These are phyloP conservation scores for Kwoniella sp. DNA, from an alignment of 768 basidiomycete genomes.

Conservation along the genomic window DNA sequence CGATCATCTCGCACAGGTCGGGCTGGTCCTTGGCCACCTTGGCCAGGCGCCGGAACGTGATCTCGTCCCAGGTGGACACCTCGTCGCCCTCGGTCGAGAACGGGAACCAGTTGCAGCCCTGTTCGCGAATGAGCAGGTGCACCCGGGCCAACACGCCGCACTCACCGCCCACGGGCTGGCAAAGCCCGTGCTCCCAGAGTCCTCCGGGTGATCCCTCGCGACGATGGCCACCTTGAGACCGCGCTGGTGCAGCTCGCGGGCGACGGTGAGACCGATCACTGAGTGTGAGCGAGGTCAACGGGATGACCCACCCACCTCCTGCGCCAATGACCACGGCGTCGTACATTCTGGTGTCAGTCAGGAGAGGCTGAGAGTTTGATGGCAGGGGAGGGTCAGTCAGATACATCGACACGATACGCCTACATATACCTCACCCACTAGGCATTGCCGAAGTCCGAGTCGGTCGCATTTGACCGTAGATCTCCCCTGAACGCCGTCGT, in stretches of 20 bases:
- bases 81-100: constrained; percentile 25
- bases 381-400: too few species aligned
- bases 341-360: constrained; percentile 10
- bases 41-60: constrained; percentile 30
- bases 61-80: constrained; percentile 23
- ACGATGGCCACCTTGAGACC: constrained; percentile 43
- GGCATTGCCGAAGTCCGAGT: too few species aligned
- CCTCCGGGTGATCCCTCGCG: constrained; percentile 49
- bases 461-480: too few species aligned
- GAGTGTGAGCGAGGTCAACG: not conserved
- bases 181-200: constrained; percentile 38
- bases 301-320: constrained; percentile 34
- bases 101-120: constrained; percentile 49
- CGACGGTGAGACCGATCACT: constrained; percentile 50
- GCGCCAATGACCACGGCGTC: constrained; percentile 46
- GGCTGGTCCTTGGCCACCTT: constrained; percentile 34
- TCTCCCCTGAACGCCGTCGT: too few species aligned
- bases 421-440: too few species aligned
- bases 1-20: constrained; percentile 33
- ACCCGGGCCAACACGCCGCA: not conserved
- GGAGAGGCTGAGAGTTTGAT: too few species aligned
- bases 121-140: too few species aligned
- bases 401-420: too few species aligned
- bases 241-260: constrained; percentile 33
- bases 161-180: constrained; percentile 51